A percentile compares a stretch with the other conserved stretches of the same genome.
phyloP scores from a whole-genome alignment of 1,284 basidiomycete genomes.

The Sparassis latifolia region DNA sequence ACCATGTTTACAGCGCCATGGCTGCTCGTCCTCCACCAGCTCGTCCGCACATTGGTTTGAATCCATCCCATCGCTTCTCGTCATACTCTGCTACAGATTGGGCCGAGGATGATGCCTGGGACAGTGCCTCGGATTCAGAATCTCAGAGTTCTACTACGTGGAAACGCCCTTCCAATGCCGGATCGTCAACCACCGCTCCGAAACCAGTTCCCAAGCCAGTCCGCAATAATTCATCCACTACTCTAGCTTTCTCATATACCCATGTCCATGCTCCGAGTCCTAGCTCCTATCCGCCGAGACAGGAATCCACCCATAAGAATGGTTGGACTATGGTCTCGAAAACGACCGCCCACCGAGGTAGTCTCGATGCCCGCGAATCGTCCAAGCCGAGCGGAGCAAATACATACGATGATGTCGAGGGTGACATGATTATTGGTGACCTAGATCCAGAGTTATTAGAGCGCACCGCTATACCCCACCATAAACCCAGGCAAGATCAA shows the following conservation, averaged over 20 bases:
- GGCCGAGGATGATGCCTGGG: conserved; percentile 88
- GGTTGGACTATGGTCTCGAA: conserved; percentile 74
- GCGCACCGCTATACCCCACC: conserved; percentile 17
- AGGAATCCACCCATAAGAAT: conserved; percentile 41
- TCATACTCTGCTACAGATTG: conserved; percentile 44
- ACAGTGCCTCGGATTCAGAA: conserved; percentile 80
- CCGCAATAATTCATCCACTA: conserved; percentile 51
- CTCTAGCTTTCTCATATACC: conserved; percentile 75
- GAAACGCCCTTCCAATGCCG: conserved; percentile 31
- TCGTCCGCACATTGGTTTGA: conserved; percentile 67
- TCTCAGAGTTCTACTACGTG: conserved; percentile 47
- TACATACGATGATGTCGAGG: conserved; percentile 41
- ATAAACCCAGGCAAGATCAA: conserved; percentile 39
- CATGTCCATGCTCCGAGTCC: conserved; percentile 72
- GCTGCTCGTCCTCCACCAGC: conserved; percentile 65
- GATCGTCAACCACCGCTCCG: conserved; percentile 41
- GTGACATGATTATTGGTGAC: conserved; percentile 70
- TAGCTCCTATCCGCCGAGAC: conserved; percentile 62
- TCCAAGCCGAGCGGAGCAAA: conserved; percentile 23
- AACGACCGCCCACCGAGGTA: conserved; percentile 28
- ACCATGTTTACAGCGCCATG: conserved; percentile 31
- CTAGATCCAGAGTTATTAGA: conserved; percentile 53
- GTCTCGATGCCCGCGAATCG: conserved; percentile 19
- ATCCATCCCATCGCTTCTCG: conserved; percentile 45
- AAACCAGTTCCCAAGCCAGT: conserved; percentile 47